Evolutionary conservation across 768 basidiomycete species (phyloP), one percentile per base, ranked within the genome.

Genomic region (Lentinula edodes): DNA sequence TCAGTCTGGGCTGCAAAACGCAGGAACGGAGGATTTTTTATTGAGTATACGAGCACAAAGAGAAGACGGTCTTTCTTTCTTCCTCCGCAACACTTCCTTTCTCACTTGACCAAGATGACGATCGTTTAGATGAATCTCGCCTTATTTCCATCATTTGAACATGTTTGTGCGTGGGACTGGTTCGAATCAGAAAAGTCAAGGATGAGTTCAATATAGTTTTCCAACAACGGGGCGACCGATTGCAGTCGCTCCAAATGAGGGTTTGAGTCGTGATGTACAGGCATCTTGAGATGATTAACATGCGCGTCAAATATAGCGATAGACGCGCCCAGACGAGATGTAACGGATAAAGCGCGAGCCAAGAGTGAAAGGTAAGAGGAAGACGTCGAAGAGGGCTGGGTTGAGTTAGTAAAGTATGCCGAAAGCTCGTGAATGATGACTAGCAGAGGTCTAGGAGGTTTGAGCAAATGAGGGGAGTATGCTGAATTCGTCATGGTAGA

Each of bases 341-440:
- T 16, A 10, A 59, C 45, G 28, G 58, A 59, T 9, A 59, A 38
- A 34, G 46, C 58, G 15, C 58, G 58, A 13, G 28, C 20, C 20
- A 59, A 9, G n/a, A 59, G 18, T 28, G 58, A 59, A 32, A 59
- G 43, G 18, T 59, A 59, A 16, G 56, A 58, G 15, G 58, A 46
- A 35, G 58, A 34, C 32, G 58, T 8, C 18, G 34, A 45, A 20
- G 58, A 50, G 16, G 2, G 20, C 35, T 18, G 13, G 10, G n/a
- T 38, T 23, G 34, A 2, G n/a, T 48, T 6, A 7, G 18, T 35
- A 46, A 59, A 59, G 50, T 59, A 59, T 7, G 35, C 35, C 9
- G 58, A 59, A 59, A 20, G 43, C 6, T 59, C 58, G 28, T 59
- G 58, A 23, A 59, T 34, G 23, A 59, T 59, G 8, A 59, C 38